Evolutionary conservation across 2,329 filamentous ascomycete species (phyloP), one percentile per base, ranked within the genome.

Genomic region (Colletotrichum limetticola): DNA sequence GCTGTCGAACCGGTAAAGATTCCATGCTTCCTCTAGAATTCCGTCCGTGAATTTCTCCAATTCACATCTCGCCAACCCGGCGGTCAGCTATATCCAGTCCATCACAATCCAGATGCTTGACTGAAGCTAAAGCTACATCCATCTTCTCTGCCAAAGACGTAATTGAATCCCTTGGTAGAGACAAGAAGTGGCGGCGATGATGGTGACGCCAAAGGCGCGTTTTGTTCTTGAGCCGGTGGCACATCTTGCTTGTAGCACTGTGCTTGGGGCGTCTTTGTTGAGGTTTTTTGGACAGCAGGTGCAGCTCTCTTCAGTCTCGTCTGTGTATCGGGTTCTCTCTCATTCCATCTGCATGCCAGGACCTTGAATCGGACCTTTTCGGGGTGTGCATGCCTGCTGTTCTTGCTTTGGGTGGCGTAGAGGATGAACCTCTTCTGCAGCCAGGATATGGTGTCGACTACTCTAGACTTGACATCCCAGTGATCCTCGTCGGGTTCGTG

Each of bases 351-450:
- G 72, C 84, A 86, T 1, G 80, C 83, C 49, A 86, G 61, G 5
- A 86, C 77, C 30, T 82, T 80, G 72, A 86, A 86, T 16, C 80
- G 76, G 60, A 86, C 85, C 7, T 76, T 75, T 24, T 79, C 78
- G 1, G 85, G 84, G 22, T 75, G 71, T 11, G 72, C 69, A 52
- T 84, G 80, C 4, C 78, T 78, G 71, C 76, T 79, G 35, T 81
- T 75, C 19, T 75, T 78, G 74, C 82, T 83, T 49, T 75, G 60
- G 63, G 79, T 83, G 52, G 82, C 78, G 74, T 86, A 83, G 26
- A 76, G 75, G 22, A 83, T 72, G 72, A 85, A 86, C 30, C 78
- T 79, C 7, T 80, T 74, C 19, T 78, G 81, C 14, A 86, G 74
- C 85, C 85, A 86, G 4, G 77, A 74, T 22, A 81, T 75, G 14